phyloP scores from a whole-genome alignment of 2,329 filamentous ascomycete species.

The Sclerotinia trifoliorum region DNA sequence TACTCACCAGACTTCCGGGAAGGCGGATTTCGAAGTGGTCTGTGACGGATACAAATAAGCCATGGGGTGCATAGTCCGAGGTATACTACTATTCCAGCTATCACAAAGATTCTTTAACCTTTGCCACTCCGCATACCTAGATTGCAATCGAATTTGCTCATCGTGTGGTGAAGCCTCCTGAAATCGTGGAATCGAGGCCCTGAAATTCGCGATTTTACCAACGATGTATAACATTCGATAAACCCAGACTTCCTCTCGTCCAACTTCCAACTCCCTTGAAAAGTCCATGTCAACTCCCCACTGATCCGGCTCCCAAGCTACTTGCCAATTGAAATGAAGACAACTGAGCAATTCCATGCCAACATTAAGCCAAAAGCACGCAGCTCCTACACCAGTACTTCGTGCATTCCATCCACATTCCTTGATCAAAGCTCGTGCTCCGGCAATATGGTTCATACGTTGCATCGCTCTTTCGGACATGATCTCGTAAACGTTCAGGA shows the following conservation, averaged over 20 bases:
- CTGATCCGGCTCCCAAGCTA: constrained; percentile 84
- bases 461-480: constrained; percentile 80
- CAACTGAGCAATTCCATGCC: constrained; percentile 88
- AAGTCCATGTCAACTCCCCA: constrained; percentile 86
- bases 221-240: constrained; percentile 86
- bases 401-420: constrained; percentile 86
- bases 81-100: constrained; percentile 75
- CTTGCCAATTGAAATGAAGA: constrained; percentile 80
- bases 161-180: constrained; percentile 59
- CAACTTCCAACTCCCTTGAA: constrained; percentile 53
- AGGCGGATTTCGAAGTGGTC: constrained; percentile 67
- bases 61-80: constrained; percentile 83
- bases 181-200: constrained; percentile 64
- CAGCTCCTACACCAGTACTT: constrained; percentile 74
- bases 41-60: constrained; percentile 70
- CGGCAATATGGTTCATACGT: constrained; percentile 86
- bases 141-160: constrained; percentile 62
- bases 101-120: constrained; percentile 78
- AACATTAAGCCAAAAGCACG: constrained; percentile 94
- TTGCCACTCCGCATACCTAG: constrained; percentile 73
- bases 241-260: constrained; percentile 80
- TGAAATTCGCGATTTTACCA: constrained; percentile 83
- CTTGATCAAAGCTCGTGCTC: constrained; percentile 79
- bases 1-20: constrained; percentile 80
- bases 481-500: constrained; percentile 88